Conservation (phyloP, 305 asterid genomes). For the Solanum hybrid region DNA sequence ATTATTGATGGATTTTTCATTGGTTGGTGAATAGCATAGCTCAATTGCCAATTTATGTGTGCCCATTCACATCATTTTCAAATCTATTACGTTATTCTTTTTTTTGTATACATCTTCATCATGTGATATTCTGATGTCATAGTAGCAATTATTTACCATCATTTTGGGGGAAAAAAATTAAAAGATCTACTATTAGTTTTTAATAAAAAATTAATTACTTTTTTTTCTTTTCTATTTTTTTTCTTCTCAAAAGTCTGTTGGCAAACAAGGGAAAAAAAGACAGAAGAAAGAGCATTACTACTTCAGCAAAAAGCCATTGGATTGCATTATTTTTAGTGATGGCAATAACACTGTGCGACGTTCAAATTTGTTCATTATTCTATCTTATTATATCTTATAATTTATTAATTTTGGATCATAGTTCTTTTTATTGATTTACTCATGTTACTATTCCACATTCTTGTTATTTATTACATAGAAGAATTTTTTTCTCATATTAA, state of each 20-base stretch:
- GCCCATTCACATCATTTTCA: slow-evolving; percentile 2
- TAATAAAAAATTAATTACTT: not conserved
- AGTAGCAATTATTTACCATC: not conserved
- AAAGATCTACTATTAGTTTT: not conserved
- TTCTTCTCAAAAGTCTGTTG: not conserved
- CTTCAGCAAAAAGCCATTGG: not conserved
- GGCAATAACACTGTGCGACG: not conserved
- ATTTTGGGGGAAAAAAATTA: not conserved
- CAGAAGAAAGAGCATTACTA: not conserved
- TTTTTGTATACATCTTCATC: not conserved
- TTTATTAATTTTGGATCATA: not conserved
- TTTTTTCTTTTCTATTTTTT: not conserved
- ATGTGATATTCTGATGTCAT: slow-evolving; percentile 3
- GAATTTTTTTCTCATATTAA: no score
- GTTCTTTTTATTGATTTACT: not conserved
- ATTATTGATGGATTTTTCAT: not conserved
- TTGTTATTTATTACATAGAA: not conserved
- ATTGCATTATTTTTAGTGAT: not conserved
- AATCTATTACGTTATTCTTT: not conserved
- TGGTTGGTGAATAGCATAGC: not conserved
- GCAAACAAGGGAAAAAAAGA: not conserved
- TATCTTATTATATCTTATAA: not conserved
- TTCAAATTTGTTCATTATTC: no score
- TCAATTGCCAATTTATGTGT: not conserved
- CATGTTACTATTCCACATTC: not conserved